phyloP scores from a whole-genome alignment of 75 land plant species.

The Picea glauca region DNA sequence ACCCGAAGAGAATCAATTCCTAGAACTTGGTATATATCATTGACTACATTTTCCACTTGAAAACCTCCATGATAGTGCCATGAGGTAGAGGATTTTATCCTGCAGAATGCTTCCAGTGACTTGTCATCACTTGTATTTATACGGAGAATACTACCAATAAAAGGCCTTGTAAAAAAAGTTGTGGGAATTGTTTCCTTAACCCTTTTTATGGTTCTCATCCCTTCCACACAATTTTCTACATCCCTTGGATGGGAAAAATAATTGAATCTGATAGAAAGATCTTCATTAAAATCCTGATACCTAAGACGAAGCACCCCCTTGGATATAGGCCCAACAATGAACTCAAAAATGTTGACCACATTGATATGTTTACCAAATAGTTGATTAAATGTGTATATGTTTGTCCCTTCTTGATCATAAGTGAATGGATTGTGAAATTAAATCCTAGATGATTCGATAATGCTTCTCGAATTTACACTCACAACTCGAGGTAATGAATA shows the following conservation, averaged over 20 bases:
- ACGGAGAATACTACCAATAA: slow-evolving; percentile 18
- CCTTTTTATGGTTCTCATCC: neutral
- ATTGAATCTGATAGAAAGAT: neutral
- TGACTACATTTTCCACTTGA: slow-evolving; percentile 67
- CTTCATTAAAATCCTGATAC: neutral
- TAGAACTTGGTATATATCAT: slow-evolving; percentile 42
- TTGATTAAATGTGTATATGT: no score
- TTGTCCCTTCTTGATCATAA: no score
- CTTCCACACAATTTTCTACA: neutral
- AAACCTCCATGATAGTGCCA: slow-evolving; percentile 96
- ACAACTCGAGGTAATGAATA: no score
- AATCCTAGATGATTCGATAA: slow-evolving; percentile 7
- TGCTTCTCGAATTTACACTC: no score
- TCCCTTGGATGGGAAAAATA: neutral
- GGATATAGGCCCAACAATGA: neutral
- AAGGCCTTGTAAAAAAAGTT: neutral
- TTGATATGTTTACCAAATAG: neutral
- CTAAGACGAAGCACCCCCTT: neutral
- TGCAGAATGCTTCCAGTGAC: slow-evolving; percentile 63
- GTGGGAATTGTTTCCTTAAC: neutral
- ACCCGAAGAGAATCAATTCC: no score
- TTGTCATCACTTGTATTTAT: slow-evolving; percentile 28
- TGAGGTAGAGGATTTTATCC: slow-evolving; percentile 68
- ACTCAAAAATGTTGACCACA: neutral
- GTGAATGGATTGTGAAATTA: neutral